Evolutionary conservation across 495 filamentous ascomycete species (phyloP), one percentile per base, ranked within the genome.

Genomic region (Daldinia childiae): DNA sequence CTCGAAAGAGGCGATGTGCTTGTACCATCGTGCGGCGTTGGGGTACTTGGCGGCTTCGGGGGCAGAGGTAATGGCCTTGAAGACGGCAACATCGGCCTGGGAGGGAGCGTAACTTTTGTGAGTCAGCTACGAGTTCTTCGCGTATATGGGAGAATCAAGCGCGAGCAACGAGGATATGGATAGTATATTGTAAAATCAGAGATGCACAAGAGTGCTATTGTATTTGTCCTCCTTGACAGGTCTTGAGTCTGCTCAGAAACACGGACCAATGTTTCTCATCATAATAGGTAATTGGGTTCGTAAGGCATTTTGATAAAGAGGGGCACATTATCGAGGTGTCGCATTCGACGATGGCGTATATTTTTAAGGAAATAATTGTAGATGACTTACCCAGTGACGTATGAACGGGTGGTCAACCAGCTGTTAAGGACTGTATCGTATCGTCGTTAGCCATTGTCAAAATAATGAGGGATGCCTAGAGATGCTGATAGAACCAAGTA

Each of bases 231-330:
- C 94, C 88, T 89, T 86, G 85, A 88, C 91, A 92, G 91, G 91
- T 96, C 93, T 97, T 97, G 93, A 93, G 87, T 90, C 94, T 90
- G 91, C 91, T 97, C 92, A 90, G 93, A 87, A 97, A 97, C 94
- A 97, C 94, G 94, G 94, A 97, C 94, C 93, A 96, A 93, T 90
- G 79, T 88, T 75, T 88, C 86, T 95, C 93, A 96, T 97, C 93
- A 95, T 88, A 77, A 45, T 32, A 60, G 62, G 61, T 60, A 51
- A 21, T 64, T 68, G 54, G 59, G 60, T 63, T 74, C 59, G 62
- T 48, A 62, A 54, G 64, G 51, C 29, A 62, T n/a, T 29, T 61
- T 62, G 58, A 41, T 17, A 41, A 48, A 60, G 30, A 15, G 41
- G 43, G 34, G 38, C 29, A 41, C 52, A n/a, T n/a, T 21, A 45